A percentile compares a stretch with the other conserved stretches of the same genome.
phyloP scores from a whole-genome alignment of 805 yeast species.

The Teunomyces barrocoloradensis region DNA sequence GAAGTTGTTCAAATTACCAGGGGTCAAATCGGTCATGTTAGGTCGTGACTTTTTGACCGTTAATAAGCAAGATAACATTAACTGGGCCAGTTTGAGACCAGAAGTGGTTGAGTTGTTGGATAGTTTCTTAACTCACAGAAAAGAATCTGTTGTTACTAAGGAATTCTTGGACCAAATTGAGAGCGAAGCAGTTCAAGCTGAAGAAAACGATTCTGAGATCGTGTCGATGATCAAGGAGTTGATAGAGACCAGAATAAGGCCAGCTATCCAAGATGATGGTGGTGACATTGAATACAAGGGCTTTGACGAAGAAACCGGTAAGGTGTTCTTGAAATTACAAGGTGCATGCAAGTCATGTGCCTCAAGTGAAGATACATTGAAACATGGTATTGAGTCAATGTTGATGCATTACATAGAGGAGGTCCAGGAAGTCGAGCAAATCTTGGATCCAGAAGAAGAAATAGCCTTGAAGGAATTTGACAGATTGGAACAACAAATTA shows the following conservation, averaged over 20 bases:
- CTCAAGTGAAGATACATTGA: constrained; percentile 84
- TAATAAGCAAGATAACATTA: constrained; percentile 57
- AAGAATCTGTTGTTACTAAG: constrained; percentile 39
- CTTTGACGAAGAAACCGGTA: constrained; percentile 81
- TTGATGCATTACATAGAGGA: constrained; percentile 95
- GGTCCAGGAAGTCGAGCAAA: constrained; percentile 82
- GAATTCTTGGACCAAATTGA: constrained; percentile 39
- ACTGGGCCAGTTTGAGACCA: constrained; percentile 58
- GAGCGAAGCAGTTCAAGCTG: constrained; percentile 42
- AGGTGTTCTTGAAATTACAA: constrained; percentile 81
- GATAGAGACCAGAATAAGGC: constrained; percentile 91
- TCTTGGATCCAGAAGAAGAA: constrained; percentile 73
- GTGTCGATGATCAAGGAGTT: constrained; percentile 88
- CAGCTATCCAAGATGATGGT: constrained; percentile 98
- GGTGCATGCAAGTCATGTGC: constrained; percentile 98
- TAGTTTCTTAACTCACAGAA: constrained; percentile 38
- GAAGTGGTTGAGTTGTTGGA: constrained; percentile 65
- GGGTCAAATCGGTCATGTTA: constrained; percentile 69
- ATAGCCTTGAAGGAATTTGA: constrained; percentile 81
- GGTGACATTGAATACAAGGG: constrained; percentile 92
- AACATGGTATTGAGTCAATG: constrained; percentile 97
- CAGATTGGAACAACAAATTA: constrained; percentile 61
- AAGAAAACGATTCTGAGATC: constrained; percentile 61
- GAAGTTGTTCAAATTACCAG: constrained; percentile 55
- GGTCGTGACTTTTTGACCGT: constrained; percentile 75